Conservation (phyloP, 106 monocot species). For the Hemerocallis citrina region DNA sequence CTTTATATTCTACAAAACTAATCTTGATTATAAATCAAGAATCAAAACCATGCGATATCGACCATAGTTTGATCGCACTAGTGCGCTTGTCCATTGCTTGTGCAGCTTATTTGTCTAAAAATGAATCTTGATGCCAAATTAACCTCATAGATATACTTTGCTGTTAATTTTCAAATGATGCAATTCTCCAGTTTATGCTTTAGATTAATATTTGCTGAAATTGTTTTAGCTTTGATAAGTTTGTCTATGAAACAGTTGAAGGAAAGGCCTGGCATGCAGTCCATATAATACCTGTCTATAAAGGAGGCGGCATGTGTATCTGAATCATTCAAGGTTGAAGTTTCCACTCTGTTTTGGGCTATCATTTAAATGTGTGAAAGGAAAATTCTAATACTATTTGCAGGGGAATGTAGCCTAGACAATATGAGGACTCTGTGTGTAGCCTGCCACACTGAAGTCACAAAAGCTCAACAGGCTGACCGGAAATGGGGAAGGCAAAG, state of each 20-base stretch:
- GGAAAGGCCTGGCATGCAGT: constrained; percentile 99
- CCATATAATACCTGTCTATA: constrained; percentile 85
- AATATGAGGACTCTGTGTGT: constrained; percentile 98
- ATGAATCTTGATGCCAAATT: too few species aligned
- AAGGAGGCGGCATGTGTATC: constrained; percentile 67
- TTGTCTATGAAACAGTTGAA: constrained; percentile 67
- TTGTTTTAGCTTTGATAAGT: constrained; percentile 61
- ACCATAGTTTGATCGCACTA: too few species aligned
- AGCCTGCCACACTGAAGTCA: constrained; percentile 85
- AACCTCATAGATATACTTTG: too few species aligned
- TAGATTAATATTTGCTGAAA: background rate
- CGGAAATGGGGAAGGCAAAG: constrained; percentile 15
- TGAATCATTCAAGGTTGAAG: background rate
- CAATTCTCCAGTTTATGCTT: background rate
- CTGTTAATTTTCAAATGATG: background rate
- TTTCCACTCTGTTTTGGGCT: background rate
- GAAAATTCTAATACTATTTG: constrained; percentile 1
- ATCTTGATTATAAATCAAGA: too few species aligned
- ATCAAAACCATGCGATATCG: too few species aligned
- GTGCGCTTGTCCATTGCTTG: too few species aligned
- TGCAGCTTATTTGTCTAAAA: too few species aligned
- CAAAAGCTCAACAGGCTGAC: constrained; percentile 55
- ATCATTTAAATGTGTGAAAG: background rate
- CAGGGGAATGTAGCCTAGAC: constrained; percentile 89
- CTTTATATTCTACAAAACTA: too few species aligned